Conservation (phyloP, 1,139 yeast genomes). For the Torulaspora pretoriensis region DNA sequence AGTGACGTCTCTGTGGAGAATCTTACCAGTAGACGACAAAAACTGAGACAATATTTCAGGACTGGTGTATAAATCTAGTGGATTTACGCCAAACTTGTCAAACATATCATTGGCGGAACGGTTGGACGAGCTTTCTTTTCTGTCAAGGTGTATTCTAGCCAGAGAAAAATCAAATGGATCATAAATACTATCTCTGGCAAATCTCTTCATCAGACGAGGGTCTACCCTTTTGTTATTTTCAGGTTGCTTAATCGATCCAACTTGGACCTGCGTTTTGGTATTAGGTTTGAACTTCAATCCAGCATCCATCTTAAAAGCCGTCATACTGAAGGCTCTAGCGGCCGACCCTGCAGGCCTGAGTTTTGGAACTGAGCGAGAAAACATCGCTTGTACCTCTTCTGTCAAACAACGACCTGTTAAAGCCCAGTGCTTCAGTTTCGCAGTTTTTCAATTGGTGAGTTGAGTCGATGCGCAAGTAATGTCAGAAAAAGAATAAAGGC, state of each 20-base stretch:
- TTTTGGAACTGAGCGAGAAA: background rate
- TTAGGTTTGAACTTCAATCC: conserved; percentile 15
- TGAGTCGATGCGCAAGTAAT: too few relatives aligned
- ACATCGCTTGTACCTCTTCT: background rate
- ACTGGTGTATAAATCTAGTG: conserved; percentile 59
- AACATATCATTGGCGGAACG: conserved; percentile 40
- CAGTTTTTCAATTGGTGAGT: too few relatives aligned
- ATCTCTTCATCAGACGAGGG: conserved; percentile 22
- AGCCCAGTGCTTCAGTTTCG: too few relatives aligned
- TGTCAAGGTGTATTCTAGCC: conserved; percentile 44
- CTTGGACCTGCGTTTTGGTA: conserved; percentile 17
- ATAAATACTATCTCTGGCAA: conserved; percentile 37
- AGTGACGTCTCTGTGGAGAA: conserved; percentile 62
- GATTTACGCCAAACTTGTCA: conserved; percentile 55
- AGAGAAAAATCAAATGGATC: conserved; percentile 74
- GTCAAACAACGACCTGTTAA: too few relatives aligned
- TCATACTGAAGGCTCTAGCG: conserved; percentile 4
- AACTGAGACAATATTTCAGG: conserved; percentile 60
- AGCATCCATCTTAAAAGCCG: conserved; percentile 3
- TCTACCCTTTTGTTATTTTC: conserved; percentile 19
- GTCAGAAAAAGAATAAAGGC: too few relatives aligned
- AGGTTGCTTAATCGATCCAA: conserved; percentile 10
- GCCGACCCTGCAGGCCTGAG: background rate
- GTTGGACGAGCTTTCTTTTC: conserved; percentile 22
- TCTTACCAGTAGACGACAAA: conserved; percentile 60